Base-by-base conservation (phyloP, 2,329 filamentous ascomycete species). In the Claviceps sp. region DNA sequence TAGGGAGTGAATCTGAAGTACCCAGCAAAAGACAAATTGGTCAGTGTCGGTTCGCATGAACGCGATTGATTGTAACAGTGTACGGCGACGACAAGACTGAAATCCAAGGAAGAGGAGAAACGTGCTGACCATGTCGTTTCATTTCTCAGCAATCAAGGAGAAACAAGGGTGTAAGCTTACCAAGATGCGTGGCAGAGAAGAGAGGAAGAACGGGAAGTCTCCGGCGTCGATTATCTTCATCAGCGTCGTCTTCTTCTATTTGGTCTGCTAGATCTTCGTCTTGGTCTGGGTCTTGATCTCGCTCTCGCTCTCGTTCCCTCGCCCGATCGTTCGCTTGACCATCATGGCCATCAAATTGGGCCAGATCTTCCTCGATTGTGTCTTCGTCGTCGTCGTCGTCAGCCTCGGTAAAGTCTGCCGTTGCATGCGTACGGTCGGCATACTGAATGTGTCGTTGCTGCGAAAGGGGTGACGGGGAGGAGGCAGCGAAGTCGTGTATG, bases 101-200 rank as follows among this genome's bases (percentile, higher is more conserved):
- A 34, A 34, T 34, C 3, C 29, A 34, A 34, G 29, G 29, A 9
- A 34, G 29, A 9, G 9, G 9, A 34, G 29, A 34, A 34, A 34
- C 29, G 29, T 34, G 9, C 29, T 3, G 9, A 34, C 29, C 8
- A 11, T 34, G 29, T 34, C 29, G 4, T 34, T 34, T 34, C 29
- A 34, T 34, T 34, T 4, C 29, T 9, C 29, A 34, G 29, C 29
- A 34, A 34, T 11, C 4, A 34, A 11, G 9, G 29, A 34, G 29
- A 34, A 34, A 26, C 17, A n/a, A 22, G 20, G 37, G 22, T n/a
- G 29, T 23, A 42, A 23, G 45, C 37, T 29, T 73, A 88, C 86
- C 86, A 58, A 94, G 76, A 67, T 90, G 83, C 52, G 79, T 78
- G 22, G 85, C 79, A 46, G 86, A 89, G 66, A 94, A 94, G 52